Base-by-base conservation (phyloP, 192 early-diverging fungal genomes). In the Gorgonomyces haynaldii region DNA sequence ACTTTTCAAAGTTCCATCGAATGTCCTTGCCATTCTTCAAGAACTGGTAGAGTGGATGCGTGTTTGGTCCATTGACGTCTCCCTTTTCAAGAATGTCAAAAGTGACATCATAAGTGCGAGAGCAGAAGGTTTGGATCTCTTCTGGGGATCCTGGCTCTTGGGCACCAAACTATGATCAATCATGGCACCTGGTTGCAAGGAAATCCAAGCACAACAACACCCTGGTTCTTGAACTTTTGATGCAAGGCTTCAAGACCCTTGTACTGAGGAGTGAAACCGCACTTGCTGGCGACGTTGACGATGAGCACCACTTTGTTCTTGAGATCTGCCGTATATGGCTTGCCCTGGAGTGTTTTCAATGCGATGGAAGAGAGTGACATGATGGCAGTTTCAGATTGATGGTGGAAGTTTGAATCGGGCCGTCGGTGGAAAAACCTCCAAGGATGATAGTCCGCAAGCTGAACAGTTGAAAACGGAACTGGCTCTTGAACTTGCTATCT, bases 61-160 rank as follows among this genome's bases (percentile, higher is more conserved):
- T 37, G 20, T 62, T 62, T 1, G 30, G 52, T 5, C 57, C 57
- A 35, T 58, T 58, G 8, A 58, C 57, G 28, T 58, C 57, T 19
- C 53, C 29, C 26, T 58, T 58, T 29, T 58, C 38, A 19, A 58
- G 26, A 27, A 61, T 48, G 15, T 28, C 25, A 45, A 58, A 58
- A 5, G 40, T 58, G n/a, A 61, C 59, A 20, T 19, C 43, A 45
- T 45, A 45, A 45, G 13, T 45, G 6, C 28, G 28, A 16, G 13
- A 12, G 32, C 43, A 45, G 19, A 45, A 13, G 0, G n/a, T 22
- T 15, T 17, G 13, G 15, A 37, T 37, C 5, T 37, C 37, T 37
- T 37, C 37, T 7, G 37, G n/a, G 15, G 13, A 6, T 0, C 37
- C 37, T 17, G 37, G 37, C 19, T 37, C 37, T 15, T 37, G 37